Evolutionary conservation across 768 basidiomycete genomes (phyloP), one percentile per base, ranked within the genome.

Genomic region (Pulveroboletus sp.): DNA sequence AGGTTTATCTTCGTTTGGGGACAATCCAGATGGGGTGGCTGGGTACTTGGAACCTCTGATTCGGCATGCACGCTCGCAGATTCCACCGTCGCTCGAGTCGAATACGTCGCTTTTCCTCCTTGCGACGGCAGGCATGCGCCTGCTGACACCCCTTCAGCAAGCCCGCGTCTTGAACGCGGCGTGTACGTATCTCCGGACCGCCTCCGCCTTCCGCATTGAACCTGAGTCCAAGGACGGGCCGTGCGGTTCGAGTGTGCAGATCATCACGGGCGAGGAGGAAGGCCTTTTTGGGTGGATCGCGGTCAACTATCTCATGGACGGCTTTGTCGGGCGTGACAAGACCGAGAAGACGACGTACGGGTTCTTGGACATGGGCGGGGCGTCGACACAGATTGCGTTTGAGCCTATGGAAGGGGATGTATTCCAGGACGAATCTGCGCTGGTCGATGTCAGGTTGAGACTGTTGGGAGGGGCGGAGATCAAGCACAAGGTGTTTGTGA

Each of bases 201-300:
- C 91, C 60, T 93, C 91, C 21, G 60, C 82, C 47, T 97, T 97
- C 71, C 80, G 77, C 46, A 79, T 96, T 51, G 88, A 87, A 35
- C 71, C 67, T 8, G 76, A 80, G 14, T 84, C 84, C 11, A 65
- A 72, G 5, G 71, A 74, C 33, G 92, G 91, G 9, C 91, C 90
- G 4, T 99, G 95, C 66, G 90, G 90, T n/a, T 81, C 89, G 42
- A 93, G 87, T 59, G 83, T 98, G 2, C 83, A 87, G 39, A 92
- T 98, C 54, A 98, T 98, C 60, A 90, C 91, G 4, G 96, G 96
- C 51, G 94, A 98, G 69, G 96, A 99, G 69, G 96, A 99, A 64
- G 96, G 96, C 0, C 73, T 98, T 38, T 98, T 93, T 69, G 96
- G 96, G 0, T 99, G 96, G 96, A 93, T 99, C 49, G 93, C 94